phyloP scores from a whole-genome alignment of 176 grass and related monocot species.

The Olyra latifolia region DNA sequence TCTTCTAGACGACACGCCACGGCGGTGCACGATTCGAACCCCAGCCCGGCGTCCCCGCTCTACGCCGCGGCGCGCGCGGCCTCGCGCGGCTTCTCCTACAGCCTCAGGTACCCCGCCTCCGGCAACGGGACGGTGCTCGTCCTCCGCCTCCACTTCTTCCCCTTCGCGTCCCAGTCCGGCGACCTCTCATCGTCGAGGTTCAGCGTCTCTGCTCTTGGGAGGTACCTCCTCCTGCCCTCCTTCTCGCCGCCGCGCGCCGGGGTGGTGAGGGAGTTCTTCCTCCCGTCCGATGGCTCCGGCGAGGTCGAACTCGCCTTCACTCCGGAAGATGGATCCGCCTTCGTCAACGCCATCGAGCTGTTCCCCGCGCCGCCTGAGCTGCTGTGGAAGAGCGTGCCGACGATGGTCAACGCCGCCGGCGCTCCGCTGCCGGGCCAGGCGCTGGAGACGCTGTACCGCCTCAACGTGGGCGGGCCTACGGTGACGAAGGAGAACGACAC shows the following conservation, averaged over 20 bases:
- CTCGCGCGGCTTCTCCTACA: constrained; percentile 25
- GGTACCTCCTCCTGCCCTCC: constrained; percentile 35
- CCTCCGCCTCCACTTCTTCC: constrained; percentile 61
- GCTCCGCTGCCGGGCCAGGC: background rate
- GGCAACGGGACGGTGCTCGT: constrained; percentile 25
- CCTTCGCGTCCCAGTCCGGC: constrained; percentile 25
- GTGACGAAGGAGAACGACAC: constrained; percentile 46
- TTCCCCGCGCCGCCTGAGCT: constrained; percentile 47
- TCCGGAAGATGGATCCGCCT: constrained; percentile 20
- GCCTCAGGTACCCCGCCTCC: background rate
- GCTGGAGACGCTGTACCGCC: constrained; percentile 39
- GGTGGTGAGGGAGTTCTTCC: constrained; percentile 48
- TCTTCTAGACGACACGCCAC: background rate
- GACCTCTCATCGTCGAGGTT: constrained; percentile 42
- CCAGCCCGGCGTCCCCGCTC: constrained; percentile 17
- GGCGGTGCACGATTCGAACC: background rate
- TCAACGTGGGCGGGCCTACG: constrained; percentile 40
- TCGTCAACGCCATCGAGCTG: constrained; percentile 58
- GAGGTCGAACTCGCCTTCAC: constrained; percentile 28
- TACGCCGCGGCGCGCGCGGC: constrained; percentile 39
- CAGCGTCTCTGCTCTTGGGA: constrained; percentile 16
- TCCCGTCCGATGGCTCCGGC: constrained; percentile 23
- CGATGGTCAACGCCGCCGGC: background rate
- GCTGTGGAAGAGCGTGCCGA: background rate
- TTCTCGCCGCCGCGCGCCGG: background rate